A percentile compares a stretch with the other conserved stretches of the same genome.
These are phyloP conservation scores for Naganishia kalamii DNA, from an alignment of 768 basidiomycete species.

Conservation along the genomic window DNA sequence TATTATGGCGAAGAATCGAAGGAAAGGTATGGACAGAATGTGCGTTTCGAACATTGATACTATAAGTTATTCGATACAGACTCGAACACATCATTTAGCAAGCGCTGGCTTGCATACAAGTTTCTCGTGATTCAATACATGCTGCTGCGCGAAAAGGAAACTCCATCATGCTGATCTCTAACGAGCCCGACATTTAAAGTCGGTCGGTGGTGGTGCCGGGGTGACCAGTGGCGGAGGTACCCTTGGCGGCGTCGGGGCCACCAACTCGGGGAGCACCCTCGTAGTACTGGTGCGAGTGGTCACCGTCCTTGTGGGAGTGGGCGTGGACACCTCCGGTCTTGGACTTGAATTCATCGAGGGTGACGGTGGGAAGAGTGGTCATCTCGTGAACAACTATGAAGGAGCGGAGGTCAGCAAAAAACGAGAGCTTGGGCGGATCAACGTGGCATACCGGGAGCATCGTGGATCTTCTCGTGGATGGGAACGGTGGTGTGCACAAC, in stretches of 20 bases:
- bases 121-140: conserved; percentile 17
- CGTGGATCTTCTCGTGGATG: conserved; percentile 47
- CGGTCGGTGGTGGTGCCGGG: conserved; percentile 14
- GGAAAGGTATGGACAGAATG: too few relatives aligned
- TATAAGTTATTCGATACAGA: conserved; percentile 3
- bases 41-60: not conserved
- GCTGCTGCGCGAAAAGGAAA: not conserved
- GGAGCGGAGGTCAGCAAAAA: not conserved
- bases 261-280: conserved; percentile 33
- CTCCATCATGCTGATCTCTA: not conserved
- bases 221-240: conserved; percentile 8
- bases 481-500: conserved; percentile 47
- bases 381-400: conserved; percentile 47
- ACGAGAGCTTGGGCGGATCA: conserved; percentile 29
- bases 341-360: conserved; percentile 34
- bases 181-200: not conserved
- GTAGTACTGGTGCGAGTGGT: conserved; percentile 44
- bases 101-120: conserved; percentile 16
- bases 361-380: conserved; percentile 43
- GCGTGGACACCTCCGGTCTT: conserved; percentile 34
- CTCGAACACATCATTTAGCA: conserved; percentile 3
- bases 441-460: conserved; percentile 39
- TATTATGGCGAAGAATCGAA: too few relatives aligned
- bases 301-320: conserved; percentile 36
- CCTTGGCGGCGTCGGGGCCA: conserved; percentile 9